These are phyloP conservation scores for Drechslerella stenobrocha DNA, from an alignment of 2,329 filamentous ascomycete genomes.

Conservation along the genomic window DNA sequence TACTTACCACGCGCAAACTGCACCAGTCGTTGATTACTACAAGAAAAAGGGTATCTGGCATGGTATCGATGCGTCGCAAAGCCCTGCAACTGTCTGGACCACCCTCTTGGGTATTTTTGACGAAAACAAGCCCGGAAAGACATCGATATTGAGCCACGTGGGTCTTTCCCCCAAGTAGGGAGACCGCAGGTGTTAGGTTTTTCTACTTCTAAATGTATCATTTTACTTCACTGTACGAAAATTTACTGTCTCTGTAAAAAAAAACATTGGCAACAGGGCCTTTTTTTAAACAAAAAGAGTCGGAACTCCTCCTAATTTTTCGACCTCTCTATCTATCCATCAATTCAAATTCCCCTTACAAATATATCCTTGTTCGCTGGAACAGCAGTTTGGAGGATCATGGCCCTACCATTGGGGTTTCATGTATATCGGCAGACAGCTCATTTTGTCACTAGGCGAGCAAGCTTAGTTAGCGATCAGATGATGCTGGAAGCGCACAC, in stretches of 20 bases:
- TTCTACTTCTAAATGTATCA: slow-evolving; percentile 18
- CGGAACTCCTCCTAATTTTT: no score
- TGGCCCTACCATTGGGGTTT: no score
- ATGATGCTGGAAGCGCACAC: no score
- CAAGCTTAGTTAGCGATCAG: no score
- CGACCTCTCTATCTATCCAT: no score
- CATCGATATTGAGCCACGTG: slow-evolving; percentile 48
- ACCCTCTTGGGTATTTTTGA: slow-evolving; percentile 83
- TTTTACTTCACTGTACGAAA: slow-evolving; percentile 40
- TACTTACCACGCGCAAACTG: slow-evolving; percentile 93
- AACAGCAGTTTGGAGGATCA: no score
- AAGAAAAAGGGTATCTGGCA: slow-evolving; percentile 97
- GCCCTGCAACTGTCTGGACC: slow-evolving; percentile 95
- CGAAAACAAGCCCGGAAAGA: slow-evolving; percentile 54
- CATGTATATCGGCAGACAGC: no score
- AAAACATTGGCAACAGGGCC: slow-evolving; percentile 36
- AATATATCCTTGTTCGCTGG: no score
- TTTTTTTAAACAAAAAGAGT: no score
- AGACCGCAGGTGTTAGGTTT: slow-evolving; percentile 3
- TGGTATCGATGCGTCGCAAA: slow-evolving; percentile 90
- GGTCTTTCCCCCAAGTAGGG: slow-evolving; percentile 46
- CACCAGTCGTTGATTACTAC: slow-evolving; percentile 93
- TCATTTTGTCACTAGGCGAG: no score
- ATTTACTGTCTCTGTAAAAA: slow-evolving; percentile 42
- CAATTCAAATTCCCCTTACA: no score